phyloP scores from a whole-genome alignment of 768 basidiomycete genomes.

The Kwoniella botswanensis region DNA sequence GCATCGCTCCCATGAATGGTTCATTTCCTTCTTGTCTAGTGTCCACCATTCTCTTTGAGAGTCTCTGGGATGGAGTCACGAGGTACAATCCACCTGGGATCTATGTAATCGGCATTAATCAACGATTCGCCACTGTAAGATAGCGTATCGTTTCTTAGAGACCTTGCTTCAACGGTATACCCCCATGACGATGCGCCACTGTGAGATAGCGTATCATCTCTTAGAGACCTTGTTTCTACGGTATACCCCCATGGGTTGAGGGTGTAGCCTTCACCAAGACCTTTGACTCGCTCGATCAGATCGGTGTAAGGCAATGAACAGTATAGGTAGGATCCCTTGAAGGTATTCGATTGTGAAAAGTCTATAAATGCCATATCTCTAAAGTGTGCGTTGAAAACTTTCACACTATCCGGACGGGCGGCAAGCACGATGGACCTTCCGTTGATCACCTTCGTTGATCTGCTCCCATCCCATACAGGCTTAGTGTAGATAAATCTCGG shows the following conservation, averaged over 20 bases:
- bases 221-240: background rate
- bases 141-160: background rate
- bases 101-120: background rate
- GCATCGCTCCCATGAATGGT: no score
- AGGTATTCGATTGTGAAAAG: no score
- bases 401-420: background rate
- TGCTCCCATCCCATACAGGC: no score
- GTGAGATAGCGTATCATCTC: background rate
- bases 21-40: no score
- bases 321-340: no score
- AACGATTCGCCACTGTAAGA: no score
- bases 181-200: no score
- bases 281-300: background rate
- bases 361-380: no score
- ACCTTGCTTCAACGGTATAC: background rate
- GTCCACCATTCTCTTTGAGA: no score
- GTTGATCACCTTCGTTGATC: no score
- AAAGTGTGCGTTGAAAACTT: background rate
- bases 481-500: background rate
- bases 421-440: background rate
- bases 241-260: background rate
- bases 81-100: background rate
- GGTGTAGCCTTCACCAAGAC: background rate
- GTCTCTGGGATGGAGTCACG: no score
- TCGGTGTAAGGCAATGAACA: background rate